phyloP scores from a whole-genome alignment of 345 rosid genomes.

The Ceriops zippeliana region DNA sequence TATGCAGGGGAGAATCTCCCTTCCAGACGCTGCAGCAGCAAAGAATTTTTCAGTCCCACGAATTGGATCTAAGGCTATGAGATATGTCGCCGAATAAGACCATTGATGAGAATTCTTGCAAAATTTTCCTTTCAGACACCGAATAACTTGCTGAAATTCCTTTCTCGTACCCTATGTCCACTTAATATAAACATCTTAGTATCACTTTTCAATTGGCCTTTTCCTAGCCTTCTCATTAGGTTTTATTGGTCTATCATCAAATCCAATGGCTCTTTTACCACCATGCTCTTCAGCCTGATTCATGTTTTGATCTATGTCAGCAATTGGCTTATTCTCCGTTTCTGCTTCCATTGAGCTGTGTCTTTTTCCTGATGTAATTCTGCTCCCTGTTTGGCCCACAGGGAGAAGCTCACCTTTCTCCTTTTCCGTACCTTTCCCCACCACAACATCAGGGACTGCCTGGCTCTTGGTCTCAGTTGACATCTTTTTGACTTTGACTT shows the following conservation, averaged over 20 bases:
- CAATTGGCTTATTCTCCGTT: constrained; percentile 42
- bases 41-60: constrained; percentile 80
- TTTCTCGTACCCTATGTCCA: constrained; percentile 66
- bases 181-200: constrained; percentile 60
- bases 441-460: background rate
- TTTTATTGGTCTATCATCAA: constrained; percentile 24
- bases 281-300: constrained; percentile 15
- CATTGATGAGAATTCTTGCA: constrained; percentile 94
- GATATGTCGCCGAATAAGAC: constrained; percentile 95
- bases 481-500: constrained; percentile 24
- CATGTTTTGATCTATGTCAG: constrained; percentile 20
- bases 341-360: constrained; percentile 25
- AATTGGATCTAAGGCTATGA: constrained; percentile 61
- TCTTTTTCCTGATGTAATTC: constrained; percentile 6
- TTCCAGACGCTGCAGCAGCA: constrained; percentile 39
- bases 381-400: constrained; percentile 15
- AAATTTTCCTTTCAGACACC: constrained; percentile 59
- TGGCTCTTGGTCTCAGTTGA: constrained; percentile 27
- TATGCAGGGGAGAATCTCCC: constrained; percentile 25
- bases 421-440: constrained; percentile 22
- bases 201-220: constrained; percentile 29
- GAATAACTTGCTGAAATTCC: constrained; percentile 63
- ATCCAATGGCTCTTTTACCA: constrained; percentile 20
- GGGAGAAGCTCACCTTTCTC: constrained; percentile 12
- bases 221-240: constrained; percentile 25